Conservation (phyloP, 2,329 filamentous ascomycete genomes). For the Claviceps monticola region DNA sequence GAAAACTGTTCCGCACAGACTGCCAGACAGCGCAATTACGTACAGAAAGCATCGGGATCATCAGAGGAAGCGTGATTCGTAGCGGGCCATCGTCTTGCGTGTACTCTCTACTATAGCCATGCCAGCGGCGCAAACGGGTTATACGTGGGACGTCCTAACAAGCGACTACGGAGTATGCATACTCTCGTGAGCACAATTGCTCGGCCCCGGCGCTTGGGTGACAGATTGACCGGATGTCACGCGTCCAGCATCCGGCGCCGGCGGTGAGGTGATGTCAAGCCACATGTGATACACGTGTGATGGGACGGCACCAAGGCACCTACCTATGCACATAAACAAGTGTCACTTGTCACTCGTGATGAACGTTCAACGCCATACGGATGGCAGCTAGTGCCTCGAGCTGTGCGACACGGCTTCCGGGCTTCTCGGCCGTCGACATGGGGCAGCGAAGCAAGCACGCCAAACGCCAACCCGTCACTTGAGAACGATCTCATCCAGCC, state of each 20-base stretch:
- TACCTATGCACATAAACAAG: too few species aligned
- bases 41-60: background rate
- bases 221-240: background rate
- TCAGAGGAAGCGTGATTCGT: background rate
- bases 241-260: background rate
- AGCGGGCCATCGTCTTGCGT: background rate
- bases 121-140: background rate
- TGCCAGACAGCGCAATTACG: background rate
- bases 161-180: background rate
- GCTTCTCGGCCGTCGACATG: slow-evolving; percentile 1
- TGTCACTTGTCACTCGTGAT: background rate
- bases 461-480: background rate
- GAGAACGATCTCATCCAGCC: background rate
- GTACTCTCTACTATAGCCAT: background rate
- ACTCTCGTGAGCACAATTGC: background rate
- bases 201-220: too few species aligned
- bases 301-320: background rate
- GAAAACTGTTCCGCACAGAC: background rate
- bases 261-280: background rate
- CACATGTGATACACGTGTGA: background rate
- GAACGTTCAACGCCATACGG: background rate
- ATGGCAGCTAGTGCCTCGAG: background rate
- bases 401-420: background rate
- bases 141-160: background rate
- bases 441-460: background rate